Evolutionary conservation across 495 filamentous ascomycete species (phyloP), one percentile per base, ranked within the genome.

Genomic region (Sporormia fimetaria): DNA sequence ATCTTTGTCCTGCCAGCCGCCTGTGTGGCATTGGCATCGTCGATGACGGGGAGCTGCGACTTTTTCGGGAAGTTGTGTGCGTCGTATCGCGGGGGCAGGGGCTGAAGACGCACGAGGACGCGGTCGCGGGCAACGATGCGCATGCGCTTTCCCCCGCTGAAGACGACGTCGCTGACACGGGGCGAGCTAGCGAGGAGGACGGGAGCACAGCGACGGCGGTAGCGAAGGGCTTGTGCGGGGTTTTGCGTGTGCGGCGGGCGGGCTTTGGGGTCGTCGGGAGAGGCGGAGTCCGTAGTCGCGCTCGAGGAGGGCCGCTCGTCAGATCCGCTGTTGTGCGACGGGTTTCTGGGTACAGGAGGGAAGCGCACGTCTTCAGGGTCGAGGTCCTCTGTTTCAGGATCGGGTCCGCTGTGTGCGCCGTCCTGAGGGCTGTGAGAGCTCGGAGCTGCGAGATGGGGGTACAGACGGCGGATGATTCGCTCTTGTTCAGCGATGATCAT

Each of bases 151-250:
- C 56, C 61, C 12, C 52, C 14, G 37, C 39, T 54, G 42, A 60
- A 57, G 1, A 64, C 43, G 5, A 63, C 46, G 44, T 61, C 53
- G 42, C 49, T 57, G 0, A 59, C 58, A 16, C 61, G 42, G 1
- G 56, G 46, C 4, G 60, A 48, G 17, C 50, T 36, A 14, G 49
- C 45, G 9, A 56, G 39, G 5, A 64, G 42, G 10, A 61, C 39
- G 6, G 61, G 61, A 20, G 57, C 47, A 37, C 60, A 63, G 6
- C 58, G 57, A 1, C 58, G 54, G 16, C 50, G 56, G 50, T 63
- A 64, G 37, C 60, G 56, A 8, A 58, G 41, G 16, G 49, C 45
- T 34, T 60, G 57, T 4, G 40, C 24, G 9, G 44, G 25, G 3
- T 51, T 50, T 10, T 51, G 48, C 7, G 44, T 33, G 16, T 54